A percentile compares a stretch with the other conserved stretches of the same genome.
phyloP scores from a whole-genome alignment of 2,329 filamentous ascomycete species.

The Boeremia exigua region DNA sequence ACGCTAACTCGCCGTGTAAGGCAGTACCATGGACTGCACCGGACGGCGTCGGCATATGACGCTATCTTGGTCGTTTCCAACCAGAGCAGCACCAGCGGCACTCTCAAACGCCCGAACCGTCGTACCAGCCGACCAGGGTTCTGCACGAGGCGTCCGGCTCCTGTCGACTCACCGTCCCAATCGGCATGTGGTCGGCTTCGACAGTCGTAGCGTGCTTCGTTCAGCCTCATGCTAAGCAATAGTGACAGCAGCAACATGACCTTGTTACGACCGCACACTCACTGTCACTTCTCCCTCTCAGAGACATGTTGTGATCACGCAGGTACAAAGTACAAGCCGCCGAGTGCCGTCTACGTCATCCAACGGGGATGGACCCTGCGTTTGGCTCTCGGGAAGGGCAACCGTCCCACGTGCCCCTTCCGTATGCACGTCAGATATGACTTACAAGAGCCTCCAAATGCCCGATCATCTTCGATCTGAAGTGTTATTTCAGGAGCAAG shows the following conservation, averaged over 20 bases:
- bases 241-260: slow-evolving; percentile 16
- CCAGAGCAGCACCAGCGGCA: slow-evolving; percentile 4
- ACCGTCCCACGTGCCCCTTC: slow-evolving; percentile 9
- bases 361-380: slow-evolving; percentile 5
- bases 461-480: slow-evolving; percentile 3
- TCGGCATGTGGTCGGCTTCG: slow-evolving; percentile 16
- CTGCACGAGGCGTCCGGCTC: neutral
- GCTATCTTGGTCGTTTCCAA: neutral
- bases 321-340: slow-evolving; percentile 11
- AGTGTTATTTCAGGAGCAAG: no score
- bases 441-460: slow-evolving; percentile 9
- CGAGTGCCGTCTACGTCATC: slow-evolving; percentile 14
- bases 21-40: slow-evolving; percentile 1
- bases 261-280: neutral
- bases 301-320: slow-evolving; percentile 16
- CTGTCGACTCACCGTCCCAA: neutral
- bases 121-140: slow-evolving; percentile 1
- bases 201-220: slow-evolving; percentile 16
- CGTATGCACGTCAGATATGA: slow-evolving; percentile 11
- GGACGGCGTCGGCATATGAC: slow-evolving; percentile 5
- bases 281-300: neutral
- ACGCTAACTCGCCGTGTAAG: slow-evolving; percentile 2
- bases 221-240: slow-evolving; percentile 19
- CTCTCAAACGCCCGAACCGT: slow-evolving; percentile 7
- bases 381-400: slow-evolving; percentile 4